Evolutionary conservation across 805 yeast species (phyloP), one percentile per base, ranked within the genome.

Genomic region (Kuraishia borneana): DNA sequence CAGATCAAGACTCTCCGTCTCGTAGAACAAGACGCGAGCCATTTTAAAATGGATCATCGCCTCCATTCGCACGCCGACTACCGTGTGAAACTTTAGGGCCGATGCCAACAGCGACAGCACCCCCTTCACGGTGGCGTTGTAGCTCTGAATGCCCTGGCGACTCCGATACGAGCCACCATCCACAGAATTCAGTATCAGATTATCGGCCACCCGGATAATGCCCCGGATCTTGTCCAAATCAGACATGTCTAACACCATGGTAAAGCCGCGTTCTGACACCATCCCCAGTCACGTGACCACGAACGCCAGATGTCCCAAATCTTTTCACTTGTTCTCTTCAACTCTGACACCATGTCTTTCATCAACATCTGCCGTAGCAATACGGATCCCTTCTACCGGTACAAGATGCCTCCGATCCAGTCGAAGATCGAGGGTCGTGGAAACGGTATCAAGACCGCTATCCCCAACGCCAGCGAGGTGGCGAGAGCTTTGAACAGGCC

Each of bases 371-470:
- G 95, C 61, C 87, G 98, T 69, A 96, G 87, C 54, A 92, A 89
- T 68, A 77, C 82, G 52, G 98, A 92, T 67, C 96, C 96, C 30
- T 92, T 92, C 61, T 92, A 92, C 76, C 95, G 98, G 68, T 92
- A 92, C 64, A 92, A 92, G 68, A 92, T 92, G 98, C 98, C 98
- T 55, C 82, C 94, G 29, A 80, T 92, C 61, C 94, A 83, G 64
- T 83, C 96, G 47, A 92, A 92, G 71, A 84, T 84, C 45, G 97
- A 92, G 66, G 98, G 98, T 60, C 76, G 95, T 58, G 98, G 98
- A 67, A 92, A 92, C 65, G 98, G 98, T 77, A 92, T 92, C 63
- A 88, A 87, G 60, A 92, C 98, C 18, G 94, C 89, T 36, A 79
- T 92, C 37, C 74, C 85, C 45, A 92, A 92, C 61, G 76, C 85